A percentile compares a stretch with the other conserved stretches of the same genome.
Evolutionary conservation across 116 monocot species (phyloP).

Genomic region (Dioscorea cayenensis): DNA sequence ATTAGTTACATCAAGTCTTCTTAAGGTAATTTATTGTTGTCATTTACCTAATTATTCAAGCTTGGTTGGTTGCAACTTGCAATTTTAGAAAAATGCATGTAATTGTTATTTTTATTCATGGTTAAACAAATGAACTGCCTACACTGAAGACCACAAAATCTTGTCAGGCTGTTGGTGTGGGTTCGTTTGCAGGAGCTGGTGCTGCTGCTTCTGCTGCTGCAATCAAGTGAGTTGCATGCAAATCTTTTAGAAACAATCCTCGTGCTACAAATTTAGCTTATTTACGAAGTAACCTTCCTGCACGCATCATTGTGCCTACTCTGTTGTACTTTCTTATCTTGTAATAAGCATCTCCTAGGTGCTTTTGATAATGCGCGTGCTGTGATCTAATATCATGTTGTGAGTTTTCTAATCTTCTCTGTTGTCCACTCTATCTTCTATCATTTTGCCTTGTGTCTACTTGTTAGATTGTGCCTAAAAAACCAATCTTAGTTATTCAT

Average conservation of each 20-base stretch:
- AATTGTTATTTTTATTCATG: too few species aligned
- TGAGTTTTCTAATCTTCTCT: too few species aligned
- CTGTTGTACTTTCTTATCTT: neutral
- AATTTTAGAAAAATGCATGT: neutral
- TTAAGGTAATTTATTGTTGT: constrained; percentile 44
- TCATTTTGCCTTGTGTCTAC: too few species aligned
- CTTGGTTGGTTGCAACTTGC: neutral
- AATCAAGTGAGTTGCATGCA: constrained; percentile 40
- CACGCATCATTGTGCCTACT: neutral
- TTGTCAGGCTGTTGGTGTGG: constrained; percentile 83
- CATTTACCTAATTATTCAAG: neutral
- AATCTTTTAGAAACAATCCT: neutral
- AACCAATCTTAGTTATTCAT: too few species aligned
- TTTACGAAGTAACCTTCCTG: neutral
- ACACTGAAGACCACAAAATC: neutral
- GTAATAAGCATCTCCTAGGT: too few species aligned
- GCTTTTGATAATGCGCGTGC: too few species aligned
- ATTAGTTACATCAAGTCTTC: constrained; percentile 92
- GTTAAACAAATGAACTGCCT: neutral
- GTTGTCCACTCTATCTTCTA: too few species aligned
- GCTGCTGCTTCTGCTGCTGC: constrained; percentile 90
- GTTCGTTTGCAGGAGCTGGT: constrained; percentile 57
- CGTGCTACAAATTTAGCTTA: neutral
- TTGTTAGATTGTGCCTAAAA: too few species aligned
- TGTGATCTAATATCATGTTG: too few species aligned